Conservation (phyloP, 495 filamentous ascomycete genomes). For the Penicillium cataractarum region DNA sequence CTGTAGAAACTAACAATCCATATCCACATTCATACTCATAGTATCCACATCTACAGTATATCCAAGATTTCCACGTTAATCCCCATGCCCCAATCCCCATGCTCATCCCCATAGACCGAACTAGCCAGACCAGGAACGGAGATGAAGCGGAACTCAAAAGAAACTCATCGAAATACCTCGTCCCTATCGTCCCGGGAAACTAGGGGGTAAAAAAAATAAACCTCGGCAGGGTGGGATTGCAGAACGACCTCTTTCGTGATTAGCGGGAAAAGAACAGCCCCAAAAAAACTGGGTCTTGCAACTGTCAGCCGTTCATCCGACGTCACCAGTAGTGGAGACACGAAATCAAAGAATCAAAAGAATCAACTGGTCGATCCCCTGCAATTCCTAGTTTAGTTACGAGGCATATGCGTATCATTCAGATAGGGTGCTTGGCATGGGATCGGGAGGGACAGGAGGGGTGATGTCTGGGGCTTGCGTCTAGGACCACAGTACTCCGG, state of each 20-base stretch:
- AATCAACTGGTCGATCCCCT: conserved; percentile 2
- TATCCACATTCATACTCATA: not conserved
- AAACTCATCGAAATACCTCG: conserved; percentile 10
- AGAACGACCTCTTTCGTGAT: conserved; percentile 6
- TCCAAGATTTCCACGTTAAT: too few species aligned
- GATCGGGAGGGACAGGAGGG: not conserved
- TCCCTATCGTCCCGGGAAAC: conserved; percentile 2
- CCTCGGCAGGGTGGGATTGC: conserved; percentile 20
- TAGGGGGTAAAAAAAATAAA: conserved; percentile 16
- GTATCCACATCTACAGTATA: not conserved
- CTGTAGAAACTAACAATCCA: not conserved
- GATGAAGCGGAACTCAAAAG: not conserved
- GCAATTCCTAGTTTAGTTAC: too few species aligned
- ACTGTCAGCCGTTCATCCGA: conserved; percentile 28
- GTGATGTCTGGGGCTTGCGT: not conserved
- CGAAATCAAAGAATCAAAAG: not conserved
- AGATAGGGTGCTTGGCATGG: conserved; percentile 1
- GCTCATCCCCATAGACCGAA: not conserved
- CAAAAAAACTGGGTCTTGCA: conserved; percentile 30
- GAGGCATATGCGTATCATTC: conserved; percentile 1
- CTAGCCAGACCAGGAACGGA: conserved; percentile 8
- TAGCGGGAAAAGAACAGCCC: conserved; percentile 2
- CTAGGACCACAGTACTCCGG: conserved; percentile 26
- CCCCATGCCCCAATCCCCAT: too few species aligned
- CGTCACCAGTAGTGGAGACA: conserved; percentile 26